A percentile compares a stretch with the other conserved stretches of the same genome.
Conservation (phyloP, 2,329 filamentous ascomycete genomes). For the Plectosphaerella sp. region DNA sequence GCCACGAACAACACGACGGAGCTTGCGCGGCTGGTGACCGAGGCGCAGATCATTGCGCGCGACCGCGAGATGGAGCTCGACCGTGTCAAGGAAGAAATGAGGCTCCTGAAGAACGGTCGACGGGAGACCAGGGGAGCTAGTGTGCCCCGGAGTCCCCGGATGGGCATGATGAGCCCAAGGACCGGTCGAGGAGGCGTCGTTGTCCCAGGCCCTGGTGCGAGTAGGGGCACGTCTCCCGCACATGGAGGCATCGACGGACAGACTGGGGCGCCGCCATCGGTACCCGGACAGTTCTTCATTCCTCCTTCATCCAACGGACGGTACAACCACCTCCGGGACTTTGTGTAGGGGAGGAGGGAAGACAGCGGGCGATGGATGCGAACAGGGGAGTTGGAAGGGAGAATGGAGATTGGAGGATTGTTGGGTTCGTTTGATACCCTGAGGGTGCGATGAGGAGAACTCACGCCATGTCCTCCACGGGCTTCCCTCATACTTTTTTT, state of each 20-base stretch:
- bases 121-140: slow-evolving; percentile 53
- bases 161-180: slow-evolving; percentile 48
- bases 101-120: slow-evolving; percentile 40
- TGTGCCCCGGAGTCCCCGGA: slow-evolving; percentile 53
- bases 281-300: slow-evolving; percentile 32
- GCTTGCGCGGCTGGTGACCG: slow-evolving; percentile 31
- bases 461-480: background rate
- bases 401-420: background rate
- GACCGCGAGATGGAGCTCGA: slow-evolving; percentile 50
- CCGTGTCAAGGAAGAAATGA: slow-evolving; percentile 43
- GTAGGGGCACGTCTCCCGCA: slow-evolving; percentile 47
- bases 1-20: slow-evolving; percentile 25
- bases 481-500: background rate
- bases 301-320: slow-evolving; percentile 32
- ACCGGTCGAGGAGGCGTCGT: slow-evolving; percentile 18
- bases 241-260: slow-evolving; percentile 23
- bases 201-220: slow-evolving; percentile 23
- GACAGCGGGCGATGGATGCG: background rate
- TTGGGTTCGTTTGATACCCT: slow-evolving; percentile 2
- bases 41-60: slow-evolving; percentile 35
- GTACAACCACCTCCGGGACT: slow-evolving; percentile 40
- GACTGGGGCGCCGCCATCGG: slow-evolving; percentile 15
- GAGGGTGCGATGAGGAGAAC: background rate
- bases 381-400: too few species aligned
- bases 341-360: slow-evolving; percentile 11